Percentiles rank a stretch among this genome's conserved stretches.
Conservation (phyloP, 495 filamentous ascomycete genomes). For the Penicillium desertorum region DNA sequence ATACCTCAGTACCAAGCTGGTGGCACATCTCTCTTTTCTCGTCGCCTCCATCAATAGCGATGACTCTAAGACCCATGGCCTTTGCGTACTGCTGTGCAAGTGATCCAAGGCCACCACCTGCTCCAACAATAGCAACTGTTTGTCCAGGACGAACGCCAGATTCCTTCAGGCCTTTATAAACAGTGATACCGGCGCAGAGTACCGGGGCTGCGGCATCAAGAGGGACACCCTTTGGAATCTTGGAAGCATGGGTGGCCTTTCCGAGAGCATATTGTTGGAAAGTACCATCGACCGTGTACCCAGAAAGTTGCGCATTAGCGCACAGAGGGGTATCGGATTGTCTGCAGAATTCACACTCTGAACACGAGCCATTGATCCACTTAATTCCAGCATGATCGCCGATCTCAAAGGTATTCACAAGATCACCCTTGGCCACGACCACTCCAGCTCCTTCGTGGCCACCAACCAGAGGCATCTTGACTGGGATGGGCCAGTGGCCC, state of each 20-base stretch:
- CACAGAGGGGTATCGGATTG: slow-evolving; percentile 69
- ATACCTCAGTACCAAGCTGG: slow-evolving; percentile 59
- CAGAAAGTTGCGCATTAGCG: slow-evolving; percentile 61
- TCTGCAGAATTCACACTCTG: slow-evolving; percentile 72
- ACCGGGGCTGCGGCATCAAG: slow-evolving; percentile 77
- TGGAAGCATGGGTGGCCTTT: slow-evolving; percentile 75
- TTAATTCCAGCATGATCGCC: slow-evolving; percentile 78
- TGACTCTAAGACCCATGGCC: slow-evolving; percentile 78
- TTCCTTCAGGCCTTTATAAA: slow-evolving; percentile 90
- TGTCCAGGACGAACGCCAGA: slow-evolving; percentile 71
- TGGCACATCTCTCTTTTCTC: slow-evolving; percentile 71
- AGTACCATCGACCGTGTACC: slow-evolving; percentile 75
- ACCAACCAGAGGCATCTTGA: slow-evolving; percentile 80
- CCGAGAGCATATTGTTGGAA: slow-evolving; percentile 89
- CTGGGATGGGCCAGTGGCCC: slow-evolving; percentile 78
- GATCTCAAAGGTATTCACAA: slow-evolving; percentile 66
- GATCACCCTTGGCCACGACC: slow-evolving; percentile 70
- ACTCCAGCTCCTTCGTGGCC: slow-evolving; percentile 86
- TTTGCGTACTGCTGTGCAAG: slow-evolving; percentile 83
- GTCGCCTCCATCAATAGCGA: slow-evolving; percentile 77
- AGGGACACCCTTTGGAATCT: slow-evolving; percentile 66
- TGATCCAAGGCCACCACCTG: slow-evolving; percentile 84
- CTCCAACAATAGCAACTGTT: slow-evolving; percentile 82
- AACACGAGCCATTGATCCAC: slow-evolving; percentile 79
- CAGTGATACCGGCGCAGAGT: slow-evolving; percentile 83